Evolutionary conservation across 176 grass and related monocot species (phyloP), one percentile per base, ranked within the genome.

Genomic region (Carex scoparia): DNA sequence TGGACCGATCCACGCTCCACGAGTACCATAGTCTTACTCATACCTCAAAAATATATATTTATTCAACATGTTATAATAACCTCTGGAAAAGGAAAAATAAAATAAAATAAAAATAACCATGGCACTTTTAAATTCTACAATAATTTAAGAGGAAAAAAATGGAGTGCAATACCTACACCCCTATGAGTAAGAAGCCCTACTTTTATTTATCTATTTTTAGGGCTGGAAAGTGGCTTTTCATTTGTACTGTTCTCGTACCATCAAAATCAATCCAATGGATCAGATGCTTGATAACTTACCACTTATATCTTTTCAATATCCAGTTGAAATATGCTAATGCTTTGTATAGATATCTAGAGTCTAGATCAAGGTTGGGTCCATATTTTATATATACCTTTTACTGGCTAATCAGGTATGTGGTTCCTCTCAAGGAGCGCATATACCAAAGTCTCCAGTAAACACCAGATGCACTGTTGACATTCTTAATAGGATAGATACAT

Each of bases 301-400:
- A 68, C 81, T 83, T 15, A 7, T 53, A 46, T 83, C 49, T 78
- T 78, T 78, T 78, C 73, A 78, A 83, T 83, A 69, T 83, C 81
- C 61, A 83, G 81, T 67, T 83, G 31, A 83, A 42, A 83, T 83
- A 40, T 40, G 38, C 38, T 40, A 40, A 40, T 78, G 27, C 51
- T 46, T 4, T 72, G 23, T 57, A 78, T 27, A 78, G 49, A 10
- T 49, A 28, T 32, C 2, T 78, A 78, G 31, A 55, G 73, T 78
- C 73, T 78, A 32, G 51, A 78, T 78, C 23, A 78, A 35, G 74
- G 74, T 51, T 78, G 49, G 48, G 74, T 78, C 74, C 27, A 57
- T 57, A 32, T 12, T 77, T 78, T 78, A 57, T 16, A 71, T 19
- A 7, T 57, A 33, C 28, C 74, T 57, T 57, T 78, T 54, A 57